These are phyloP conservation scores for Staphylotrichum tortipilum DNA, from an alignment of 495 filamentous ascomycete genomes.

Conservation along the genomic window DNA sequence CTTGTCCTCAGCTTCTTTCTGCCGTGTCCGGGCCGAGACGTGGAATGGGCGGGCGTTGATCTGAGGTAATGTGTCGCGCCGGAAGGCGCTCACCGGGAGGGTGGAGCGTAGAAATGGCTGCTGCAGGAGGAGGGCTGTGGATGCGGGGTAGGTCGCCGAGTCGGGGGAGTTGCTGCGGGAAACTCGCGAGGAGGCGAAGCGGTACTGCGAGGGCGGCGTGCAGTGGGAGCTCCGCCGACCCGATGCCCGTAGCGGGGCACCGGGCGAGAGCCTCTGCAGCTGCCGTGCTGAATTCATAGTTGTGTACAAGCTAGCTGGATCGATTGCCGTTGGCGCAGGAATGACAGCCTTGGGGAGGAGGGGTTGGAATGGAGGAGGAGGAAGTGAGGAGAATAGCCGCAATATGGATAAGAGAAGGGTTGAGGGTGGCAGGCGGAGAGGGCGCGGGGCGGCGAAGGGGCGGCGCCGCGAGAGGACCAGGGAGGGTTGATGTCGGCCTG, in stretches of 20 bases:
- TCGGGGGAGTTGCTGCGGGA: slow-evolving; percentile 11
- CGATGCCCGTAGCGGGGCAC: slow-evolving; percentile 30
- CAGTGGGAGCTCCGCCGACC: slow-evolving; percentile 38
- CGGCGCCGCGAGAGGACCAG: not conserved
- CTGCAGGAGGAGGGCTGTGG: slow-evolving; percentile 20
- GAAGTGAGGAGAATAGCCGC: not conserved
- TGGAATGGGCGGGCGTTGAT: slow-evolving; percentile 35
- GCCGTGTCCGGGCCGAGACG: slow-evolving; percentile 26
- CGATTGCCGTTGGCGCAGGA: no score
- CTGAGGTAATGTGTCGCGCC: slow-evolving; percentile 24
- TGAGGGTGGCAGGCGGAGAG: no score
- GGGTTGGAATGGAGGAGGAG: no score
- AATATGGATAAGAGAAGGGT: not conserved
- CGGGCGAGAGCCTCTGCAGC: slow-evolving; percentile 32
- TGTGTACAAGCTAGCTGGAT: slow-evolving; percentile 6
- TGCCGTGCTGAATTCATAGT: slow-evolving; percentile 43
- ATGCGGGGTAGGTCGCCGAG: slow-evolving; percentile 16
- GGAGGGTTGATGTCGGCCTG: not conserved
- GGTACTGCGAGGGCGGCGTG: slow-evolving; percentile 49
- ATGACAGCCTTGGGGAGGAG: no score
- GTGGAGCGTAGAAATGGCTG: slow-evolving; percentile 34
- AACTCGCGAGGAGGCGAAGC: slow-evolving; percentile 41
- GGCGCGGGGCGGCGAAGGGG: no score
- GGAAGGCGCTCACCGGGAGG: slow-evolving; percentile 32
- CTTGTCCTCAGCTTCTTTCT: slow-evolving; percentile 21